phyloP scores from a whole-genome alignment of 2,329 filamentous ascomycete genomes.

The Talaromyces sp. region DNA sequence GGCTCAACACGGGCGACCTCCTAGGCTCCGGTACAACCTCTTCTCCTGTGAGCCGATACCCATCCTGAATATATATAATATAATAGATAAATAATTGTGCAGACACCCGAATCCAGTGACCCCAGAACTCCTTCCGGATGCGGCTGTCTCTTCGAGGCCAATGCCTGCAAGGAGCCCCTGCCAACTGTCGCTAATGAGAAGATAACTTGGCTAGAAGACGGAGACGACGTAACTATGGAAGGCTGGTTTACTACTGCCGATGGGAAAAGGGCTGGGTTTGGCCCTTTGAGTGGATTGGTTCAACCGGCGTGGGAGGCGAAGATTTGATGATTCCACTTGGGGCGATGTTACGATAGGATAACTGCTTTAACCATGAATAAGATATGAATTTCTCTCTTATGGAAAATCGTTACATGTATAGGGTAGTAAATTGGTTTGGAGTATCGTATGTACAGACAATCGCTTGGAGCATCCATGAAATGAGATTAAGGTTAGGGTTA shows the following conservation, averaged over 20 bases:
- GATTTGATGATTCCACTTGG: background rate
- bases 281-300: background rate
- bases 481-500: too few species aligned
- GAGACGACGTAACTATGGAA: conserved; percentile 3
- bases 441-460: too few species aligned
- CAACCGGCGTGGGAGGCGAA: background rate
- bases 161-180: background rate
- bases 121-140: background rate
- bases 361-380: too few species aligned
- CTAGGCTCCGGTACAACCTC: conserved; percentile 5
- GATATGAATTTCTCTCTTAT: too few species aligned
- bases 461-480: too few species aligned
- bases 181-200: background rate
- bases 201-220: background rate
- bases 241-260: conserved; percentile 6
- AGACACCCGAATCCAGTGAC: background rate
- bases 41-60: background rate
- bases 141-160: conserved; percentile 2
- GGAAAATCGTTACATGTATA: too few species aligned
- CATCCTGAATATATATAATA: background rate
- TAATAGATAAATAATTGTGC: background rate
- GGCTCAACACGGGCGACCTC: conserved; percentile 4
- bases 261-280: conserved; percentile 1
- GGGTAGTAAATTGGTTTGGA: too few species aligned
- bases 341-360: too few species aligned